A percentile compares a stretch with the other conserved stretches of the same genome.
Evolutionary conservation across 106 monocot species (phyloP).

Genomic region (Dendrobium huoshanense): DNA sequence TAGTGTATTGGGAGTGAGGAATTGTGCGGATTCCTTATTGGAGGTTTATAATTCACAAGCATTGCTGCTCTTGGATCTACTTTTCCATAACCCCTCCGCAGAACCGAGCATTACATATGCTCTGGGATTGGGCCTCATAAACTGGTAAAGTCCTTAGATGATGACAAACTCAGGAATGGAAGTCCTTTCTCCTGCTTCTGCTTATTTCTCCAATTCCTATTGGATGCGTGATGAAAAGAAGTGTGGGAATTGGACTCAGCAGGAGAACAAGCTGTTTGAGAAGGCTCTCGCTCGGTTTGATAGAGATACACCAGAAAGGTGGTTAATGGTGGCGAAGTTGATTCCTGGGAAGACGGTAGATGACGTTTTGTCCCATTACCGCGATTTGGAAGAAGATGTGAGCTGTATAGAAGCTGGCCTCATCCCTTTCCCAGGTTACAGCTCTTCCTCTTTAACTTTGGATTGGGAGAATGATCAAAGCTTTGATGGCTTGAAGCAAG

Average conservation of each 20-base stretch:
- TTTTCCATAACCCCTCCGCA: neutral
- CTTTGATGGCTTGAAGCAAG: slow-evolving; percentile 27
- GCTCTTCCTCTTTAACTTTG: slow-evolving; percentile 32
- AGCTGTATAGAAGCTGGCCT: slow-evolving; percentile 64
- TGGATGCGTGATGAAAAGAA: slow-evolving; percentile 15
- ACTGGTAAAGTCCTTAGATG: slow-evolving; percentile 4
- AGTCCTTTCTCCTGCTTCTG: slow-evolving; percentile 13
- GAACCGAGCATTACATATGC: neutral
- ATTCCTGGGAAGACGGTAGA: slow-evolving; percentile 54
- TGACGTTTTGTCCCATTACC: slow-evolving; percentile 60
- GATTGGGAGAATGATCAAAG: slow-evolving; percentile 41
- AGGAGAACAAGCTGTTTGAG: slow-evolving; percentile 88
- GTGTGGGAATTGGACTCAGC: slow-evolving; percentile 38
- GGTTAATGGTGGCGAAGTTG: slow-evolving; percentile 48
- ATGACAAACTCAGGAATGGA: slow-evolving; percentile 22
- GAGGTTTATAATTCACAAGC: neutral
- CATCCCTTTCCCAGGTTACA: slow-evolving; percentile 51
- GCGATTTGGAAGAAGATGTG: slow-evolving; percentile 66
- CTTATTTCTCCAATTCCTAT: slow-evolving; percentile 25
- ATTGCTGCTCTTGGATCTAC: neutral
- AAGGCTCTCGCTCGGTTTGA: slow-evolving; percentile 56
- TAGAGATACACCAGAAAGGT: slow-evolving; percentile 44
- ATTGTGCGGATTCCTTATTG: slow-evolving; percentile 1
- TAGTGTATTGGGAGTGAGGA: neutral
- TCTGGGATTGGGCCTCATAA: neutral